Evolutionary conservation across 768 basidiomycete genomes (phyloP).

Genomic region (Boletus sensibilis): DNA sequence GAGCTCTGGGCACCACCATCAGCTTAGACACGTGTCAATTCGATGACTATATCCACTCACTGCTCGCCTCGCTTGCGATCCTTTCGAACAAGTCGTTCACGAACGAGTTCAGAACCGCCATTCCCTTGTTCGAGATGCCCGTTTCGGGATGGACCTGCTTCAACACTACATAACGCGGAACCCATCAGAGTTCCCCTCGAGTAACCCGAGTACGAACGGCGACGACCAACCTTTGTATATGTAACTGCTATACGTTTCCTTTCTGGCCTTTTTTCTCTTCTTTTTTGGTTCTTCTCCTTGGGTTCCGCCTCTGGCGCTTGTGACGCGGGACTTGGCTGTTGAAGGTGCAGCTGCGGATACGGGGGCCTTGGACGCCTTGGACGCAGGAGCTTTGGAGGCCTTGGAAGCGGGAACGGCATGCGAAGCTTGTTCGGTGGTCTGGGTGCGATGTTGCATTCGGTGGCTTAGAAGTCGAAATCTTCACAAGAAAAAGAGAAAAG

Average conservation of each 20-base stretch:
- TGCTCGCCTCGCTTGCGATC: conserved; percentile 53
- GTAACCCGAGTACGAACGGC: not conserved
- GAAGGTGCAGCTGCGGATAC: conserved; percentile 37
- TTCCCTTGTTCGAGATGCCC: conserved; percentile 69
- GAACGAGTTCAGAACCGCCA: conserved; percentile 59
- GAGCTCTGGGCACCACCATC: conserved; percentile 41
- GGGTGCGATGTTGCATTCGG: not conserved
- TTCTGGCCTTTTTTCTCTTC: conserved; percentile 55
- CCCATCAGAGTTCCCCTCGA: not conserved
- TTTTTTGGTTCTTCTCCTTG: conserved; percentile 43
- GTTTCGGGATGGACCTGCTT: conserved; percentile 76
- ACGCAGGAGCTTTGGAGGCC: conserved; percentile 33
- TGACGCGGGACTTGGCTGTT: conserved; percentile 35
- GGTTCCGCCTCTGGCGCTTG: conserved; percentile 14
- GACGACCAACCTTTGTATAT: conserved; percentile 52
- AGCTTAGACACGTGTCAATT: not conserved
- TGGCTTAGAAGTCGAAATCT: not conserved
- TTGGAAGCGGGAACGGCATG: conserved; percentile 31
- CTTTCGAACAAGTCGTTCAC: conserved; percentile 64
- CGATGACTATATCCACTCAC: conserved; percentile 28
- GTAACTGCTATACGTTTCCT: conserved; percentile 64
- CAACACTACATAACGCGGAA: conserved; percentile 37
- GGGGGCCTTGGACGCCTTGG: conserved; percentile 55
- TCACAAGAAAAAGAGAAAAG: too few species aligned
- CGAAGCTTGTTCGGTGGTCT: not conserved